phyloP scores from a whole-genome alignment of 2,329 filamentous ascomycete species.

The Fusarium subtropicale region DNA sequence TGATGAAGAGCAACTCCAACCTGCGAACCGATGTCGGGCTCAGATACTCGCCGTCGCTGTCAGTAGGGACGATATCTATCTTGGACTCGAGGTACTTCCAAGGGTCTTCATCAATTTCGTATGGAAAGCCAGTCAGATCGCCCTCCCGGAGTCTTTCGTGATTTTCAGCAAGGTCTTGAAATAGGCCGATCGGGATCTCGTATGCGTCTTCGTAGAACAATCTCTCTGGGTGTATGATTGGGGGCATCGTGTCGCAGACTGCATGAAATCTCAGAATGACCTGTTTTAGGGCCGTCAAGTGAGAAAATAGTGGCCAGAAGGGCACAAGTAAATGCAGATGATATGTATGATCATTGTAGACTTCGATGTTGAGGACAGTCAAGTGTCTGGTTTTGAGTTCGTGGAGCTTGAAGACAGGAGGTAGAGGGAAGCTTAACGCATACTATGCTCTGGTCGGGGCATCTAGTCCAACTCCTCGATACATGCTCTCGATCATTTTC shows the following conservation, averaged over 20 bases:
- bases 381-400: background rate
- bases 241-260: background rate
- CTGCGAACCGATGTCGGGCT: background rate
- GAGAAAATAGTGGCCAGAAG: background rate
- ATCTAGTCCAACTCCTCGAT: background rate
- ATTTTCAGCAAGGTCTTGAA: background rate
- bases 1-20: background rate
- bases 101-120: background rate
- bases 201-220: background rate
- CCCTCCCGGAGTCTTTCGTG: background rate
- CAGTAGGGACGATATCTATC: background rate
- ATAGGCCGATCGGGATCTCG: background rate
- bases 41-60: background rate
- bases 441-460: background rate
- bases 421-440: background rate
- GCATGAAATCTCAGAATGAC: background rate
- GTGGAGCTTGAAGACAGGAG: background rate
- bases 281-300: background rate
- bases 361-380: background rate
- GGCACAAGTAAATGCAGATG: background rate
- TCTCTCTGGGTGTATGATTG: background rate
- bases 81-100: background rate
- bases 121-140: background rate
- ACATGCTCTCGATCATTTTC: no score
- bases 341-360: background rate